Evolutionary conservation across 1,139 yeast genomes (phyloP).

Genomic region (Zygoascus meyerae): DNA sequence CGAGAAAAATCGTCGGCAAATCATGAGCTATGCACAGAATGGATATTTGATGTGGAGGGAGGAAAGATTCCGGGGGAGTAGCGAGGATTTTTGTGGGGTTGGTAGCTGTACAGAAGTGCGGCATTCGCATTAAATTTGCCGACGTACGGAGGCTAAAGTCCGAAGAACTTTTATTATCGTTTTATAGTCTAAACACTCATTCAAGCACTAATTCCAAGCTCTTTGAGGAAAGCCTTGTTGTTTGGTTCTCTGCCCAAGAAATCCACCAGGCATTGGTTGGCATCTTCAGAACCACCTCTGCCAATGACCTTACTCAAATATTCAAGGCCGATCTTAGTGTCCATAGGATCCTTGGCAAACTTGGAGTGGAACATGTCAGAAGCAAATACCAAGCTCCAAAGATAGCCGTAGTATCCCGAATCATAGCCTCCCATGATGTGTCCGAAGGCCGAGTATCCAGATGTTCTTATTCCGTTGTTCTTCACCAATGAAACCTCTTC

Average conservation of each 20-base stretch:
- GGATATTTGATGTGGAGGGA: neutral
- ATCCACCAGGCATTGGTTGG: conserved; percentile 56
- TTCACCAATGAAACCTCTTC: conserved; percentile 52
- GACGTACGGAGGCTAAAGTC: neutral
- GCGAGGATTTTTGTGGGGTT: neutral
- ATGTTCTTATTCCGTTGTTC: conserved; percentile 46
- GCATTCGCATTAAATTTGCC: neutral
- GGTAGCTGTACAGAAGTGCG: neutral
- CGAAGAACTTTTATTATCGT: neutral
- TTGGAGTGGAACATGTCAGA: conserved; percentile 74
- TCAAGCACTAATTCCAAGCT: conserved; percentile 36
- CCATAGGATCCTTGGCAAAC: conserved; percentile 64
- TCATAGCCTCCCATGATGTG: conserved; percentile 84
- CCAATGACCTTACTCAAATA: conserved; percentile 67
- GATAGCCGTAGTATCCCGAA: conserved; percentile 80
- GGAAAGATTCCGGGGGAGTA: no score
- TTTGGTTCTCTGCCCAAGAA: conserved; percentile 73
- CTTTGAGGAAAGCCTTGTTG: conserved; percentile 62
- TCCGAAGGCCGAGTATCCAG: conserved; percentile 72
- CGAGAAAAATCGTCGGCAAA: conserved; percentile 4
- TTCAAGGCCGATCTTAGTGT: conserved; percentile 51
- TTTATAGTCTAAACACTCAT: neutral
- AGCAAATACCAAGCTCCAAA: conserved; percentile 82
- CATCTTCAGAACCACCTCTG: conserved; percentile 70
- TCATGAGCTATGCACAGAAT: neutral